Percentiles rank a stretch among this genome's conserved stretches.
Conservation (phyloP, 2,329 filamentous ascomycete genomes). For the Fusarium kyushuense region DNA sequence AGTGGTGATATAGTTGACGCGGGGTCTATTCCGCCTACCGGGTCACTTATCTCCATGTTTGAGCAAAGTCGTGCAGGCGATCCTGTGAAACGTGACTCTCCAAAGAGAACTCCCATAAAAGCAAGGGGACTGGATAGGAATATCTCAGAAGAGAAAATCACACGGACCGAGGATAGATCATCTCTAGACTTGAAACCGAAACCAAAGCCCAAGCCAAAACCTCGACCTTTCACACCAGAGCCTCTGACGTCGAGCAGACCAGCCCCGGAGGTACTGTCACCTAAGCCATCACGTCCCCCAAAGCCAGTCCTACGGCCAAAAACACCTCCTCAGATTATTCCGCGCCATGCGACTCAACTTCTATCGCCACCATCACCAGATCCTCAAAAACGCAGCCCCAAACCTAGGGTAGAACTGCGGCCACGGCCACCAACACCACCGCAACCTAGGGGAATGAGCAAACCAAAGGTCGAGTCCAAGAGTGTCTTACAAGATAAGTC, state of each 20-base stretch:
- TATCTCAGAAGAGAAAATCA: constrained; percentile 27
- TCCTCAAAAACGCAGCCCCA: constrained; percentile 47
- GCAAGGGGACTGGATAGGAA: constrained; percentile 22
- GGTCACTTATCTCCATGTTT: constrained; percentile 75
- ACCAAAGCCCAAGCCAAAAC: constrained; percentile 45
- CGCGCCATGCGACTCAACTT: constrained; percentile 36
- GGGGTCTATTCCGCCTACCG: constrained; percentile 70
- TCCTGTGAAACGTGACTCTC: constrained; percentile 52
- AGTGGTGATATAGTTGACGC: constrained; percentile 58
- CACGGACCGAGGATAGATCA: constrained; percentile 2
- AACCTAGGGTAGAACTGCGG: constrained; percentile 18
- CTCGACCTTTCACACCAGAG: constrained; percentile 39
- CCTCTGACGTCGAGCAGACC: constrained; percentile 37
- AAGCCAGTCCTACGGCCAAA: constrained; percentile 50
- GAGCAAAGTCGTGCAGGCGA: constrained; percentile 63
- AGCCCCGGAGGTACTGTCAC: constrained; percentile 48
- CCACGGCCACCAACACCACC: constrained; percentile 55
- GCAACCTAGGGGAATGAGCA: constrained; percentile 50
- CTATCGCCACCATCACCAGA: constrained; percentile 47
- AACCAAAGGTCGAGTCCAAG: constrained; percentile 28
- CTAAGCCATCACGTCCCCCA: constrained; percentile 51
- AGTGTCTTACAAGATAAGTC: constrained; percentile 15
- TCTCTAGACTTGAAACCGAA: constrained; percentile 47
- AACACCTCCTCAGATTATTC: constrained; percentile 47
- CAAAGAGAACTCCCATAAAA: constrained; percentile 36